phyloP scores from a whole-genome alignment of 2,329 filamentous ascomycete genomes.

The Trichoderma afroharzianum region DNA sequence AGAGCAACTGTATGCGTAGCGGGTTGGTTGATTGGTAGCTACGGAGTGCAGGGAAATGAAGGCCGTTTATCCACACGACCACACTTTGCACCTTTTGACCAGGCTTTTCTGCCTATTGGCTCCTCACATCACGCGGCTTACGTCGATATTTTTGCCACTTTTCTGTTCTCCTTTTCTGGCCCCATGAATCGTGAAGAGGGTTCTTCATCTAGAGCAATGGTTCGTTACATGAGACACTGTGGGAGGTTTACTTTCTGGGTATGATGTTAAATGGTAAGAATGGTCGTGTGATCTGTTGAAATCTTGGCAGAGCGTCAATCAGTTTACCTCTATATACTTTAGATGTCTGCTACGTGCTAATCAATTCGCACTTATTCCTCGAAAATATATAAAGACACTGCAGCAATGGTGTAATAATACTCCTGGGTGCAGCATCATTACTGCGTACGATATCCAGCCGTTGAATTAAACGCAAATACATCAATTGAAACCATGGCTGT shows the following conservation, averaged over 20 bases:
- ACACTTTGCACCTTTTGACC: background rate
- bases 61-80: background rate
- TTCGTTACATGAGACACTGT: background rate
- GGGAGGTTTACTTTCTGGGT: background rate
- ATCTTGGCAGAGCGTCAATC: background rate
- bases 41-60: background rate
- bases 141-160: constrained; percentile 1
- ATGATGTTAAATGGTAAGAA: background rate
- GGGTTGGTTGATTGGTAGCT: background rate
- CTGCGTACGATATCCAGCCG: no score
- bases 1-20: background rate
- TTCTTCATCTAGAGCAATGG: no score
- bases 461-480: background rate
- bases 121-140: background rate
- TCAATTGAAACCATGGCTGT: background rate
- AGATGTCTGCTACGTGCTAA: no score
- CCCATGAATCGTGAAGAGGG: background rate
- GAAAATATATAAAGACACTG: no score
- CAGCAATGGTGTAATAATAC: background rate
- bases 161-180: background rate
- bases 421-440: background rate
- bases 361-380: background rate
- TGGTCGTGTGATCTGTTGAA: background rate
- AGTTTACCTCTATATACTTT: background rate
- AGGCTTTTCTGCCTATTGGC: background rate